Conservation (phyloP, 2,329 filamentous ascomycete genomes). For the Neophaeococcomyces mojaviensis region DNA sequence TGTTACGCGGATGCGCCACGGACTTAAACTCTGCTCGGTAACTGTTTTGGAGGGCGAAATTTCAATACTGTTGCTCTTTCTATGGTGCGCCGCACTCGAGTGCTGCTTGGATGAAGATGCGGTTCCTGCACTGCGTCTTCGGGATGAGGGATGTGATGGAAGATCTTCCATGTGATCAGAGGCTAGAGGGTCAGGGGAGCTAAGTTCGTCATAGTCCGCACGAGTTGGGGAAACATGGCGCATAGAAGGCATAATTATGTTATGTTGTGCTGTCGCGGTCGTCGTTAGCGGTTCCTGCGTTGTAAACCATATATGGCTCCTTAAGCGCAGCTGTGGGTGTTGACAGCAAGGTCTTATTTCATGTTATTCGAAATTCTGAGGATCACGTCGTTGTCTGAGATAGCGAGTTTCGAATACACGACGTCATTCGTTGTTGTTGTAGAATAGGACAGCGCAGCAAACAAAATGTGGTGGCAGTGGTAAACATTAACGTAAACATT, state of each 20-base stretch:
- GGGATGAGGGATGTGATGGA: constrained; percentile 3
- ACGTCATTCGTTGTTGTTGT: too few species aligned
- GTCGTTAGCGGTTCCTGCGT: too few species aligned
- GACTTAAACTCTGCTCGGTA: constrained; percentile 32
- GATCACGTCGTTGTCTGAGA: too few species aligned
- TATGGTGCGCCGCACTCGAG: not conserved
- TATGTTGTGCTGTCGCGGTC: too few species aligned
- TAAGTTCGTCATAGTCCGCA: constrained; percentile 12
- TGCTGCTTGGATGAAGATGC: not conserved
- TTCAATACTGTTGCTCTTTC: constrained; percentile 1
- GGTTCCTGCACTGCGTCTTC: not conserved
- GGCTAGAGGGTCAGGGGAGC: constrained; percentile 24
- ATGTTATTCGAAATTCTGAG: too few species aligned
- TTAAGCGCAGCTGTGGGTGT: not conserved
- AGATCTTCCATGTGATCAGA: constrained; percentile 12
- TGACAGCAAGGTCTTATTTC: too few species aligned
- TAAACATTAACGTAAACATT: too few species aligned
- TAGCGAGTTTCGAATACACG: too few species aligned
- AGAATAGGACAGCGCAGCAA: too few species aligned
- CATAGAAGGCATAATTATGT: constrained; percentile 4
- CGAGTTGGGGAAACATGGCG: constrained; percentile 9
- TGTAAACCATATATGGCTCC: too few species aligned
- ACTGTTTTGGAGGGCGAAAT: constrained; percentile 10
- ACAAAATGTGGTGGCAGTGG: too few species aligned
- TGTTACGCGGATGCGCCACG: constrained; percentile 42